These are phyloP conservation scores for Ustilago shanxiensis DNA, from an alignment of 1,284 basidiomycete genomes.

Conservation along the genomic window DNA sequence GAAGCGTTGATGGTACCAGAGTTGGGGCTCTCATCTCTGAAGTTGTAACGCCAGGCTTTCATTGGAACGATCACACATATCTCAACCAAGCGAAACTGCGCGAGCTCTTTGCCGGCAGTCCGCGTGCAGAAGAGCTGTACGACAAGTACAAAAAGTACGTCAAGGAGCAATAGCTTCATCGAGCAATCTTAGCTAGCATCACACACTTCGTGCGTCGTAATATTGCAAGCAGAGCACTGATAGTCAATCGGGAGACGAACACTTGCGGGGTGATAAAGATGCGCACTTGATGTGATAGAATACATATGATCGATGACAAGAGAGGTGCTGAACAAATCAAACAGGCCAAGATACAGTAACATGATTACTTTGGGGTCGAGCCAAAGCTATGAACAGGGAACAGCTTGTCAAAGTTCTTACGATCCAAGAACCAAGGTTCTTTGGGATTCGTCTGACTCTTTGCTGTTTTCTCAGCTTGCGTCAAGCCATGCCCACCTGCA, in stretches of 20 bases:
- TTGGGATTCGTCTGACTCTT: constrained; percentile 32
- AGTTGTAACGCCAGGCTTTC: constrained; percentile 54
- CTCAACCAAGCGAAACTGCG: constrained; percentile 38
- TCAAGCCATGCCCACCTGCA: constrained; percentile 17
- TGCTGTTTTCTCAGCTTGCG: constrained; percentile 21
- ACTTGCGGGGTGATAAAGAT: neutral
- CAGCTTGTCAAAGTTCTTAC: constrained; percentile 50
- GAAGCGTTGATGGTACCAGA: constrained; percentile 17
- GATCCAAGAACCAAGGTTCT: constrained; percentile 56
- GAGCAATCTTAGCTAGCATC: neutral
- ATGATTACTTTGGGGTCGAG: constrained; percentile 1
- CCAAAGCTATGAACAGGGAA: constrained; percentile 33
- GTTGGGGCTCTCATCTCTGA: constrained; percentile 54
- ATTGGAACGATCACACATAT: constrained; percentile 56
- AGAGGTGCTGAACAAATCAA: neutral
- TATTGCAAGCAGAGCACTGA: no score
- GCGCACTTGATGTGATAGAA: constrained; percentile 5
- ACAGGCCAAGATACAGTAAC: neutral
- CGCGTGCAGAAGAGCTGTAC: constrained; percentile 24
- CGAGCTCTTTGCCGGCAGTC: constrained; percentile 36
- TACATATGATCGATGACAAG: constrained; percentile 16
- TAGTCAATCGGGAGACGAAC: no score
- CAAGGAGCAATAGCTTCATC: constrained; percentile 37
- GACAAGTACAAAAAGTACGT: constrained; percentile 41
- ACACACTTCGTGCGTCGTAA: no score